These are phyloP conservation scores for Suillus ampliporus DNA, from an alignment of 768 basidiomycete genomes.

Conservation along the genomic window DNA sequence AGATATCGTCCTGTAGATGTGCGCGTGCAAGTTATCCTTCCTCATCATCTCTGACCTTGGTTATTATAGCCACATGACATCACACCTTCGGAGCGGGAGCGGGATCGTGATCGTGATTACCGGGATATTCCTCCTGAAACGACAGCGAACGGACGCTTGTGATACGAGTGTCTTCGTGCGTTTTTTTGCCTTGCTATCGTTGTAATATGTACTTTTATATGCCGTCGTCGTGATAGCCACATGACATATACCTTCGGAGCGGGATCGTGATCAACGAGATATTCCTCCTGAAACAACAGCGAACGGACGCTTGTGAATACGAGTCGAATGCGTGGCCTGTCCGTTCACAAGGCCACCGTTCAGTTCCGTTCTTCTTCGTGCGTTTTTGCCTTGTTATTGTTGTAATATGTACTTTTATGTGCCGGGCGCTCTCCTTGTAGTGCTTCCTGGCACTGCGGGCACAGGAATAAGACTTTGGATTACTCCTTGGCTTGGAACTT, in stretches of 20 bases:
- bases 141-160: conserved; percentile 27
- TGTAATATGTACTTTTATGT: not conserved
- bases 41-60: not conserved
- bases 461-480: not conserved
- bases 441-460: too few species aligned
- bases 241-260: conserved; percentile 24
- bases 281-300: conserved; percentile 19
- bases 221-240: conserved; percentile 20
- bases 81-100: conserved; percentile 19
- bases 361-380: not conserved
- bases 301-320: conserved; percentile 16
- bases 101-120: conserved; percentile 8
- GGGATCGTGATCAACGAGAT: conserved; percentile 7
- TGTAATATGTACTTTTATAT: not conserved
- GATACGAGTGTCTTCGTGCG: not conserved
- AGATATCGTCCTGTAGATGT: conserved; percentile 35
- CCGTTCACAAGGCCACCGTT: too few species aligned
- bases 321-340: too few species aligned
- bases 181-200: not conserved
- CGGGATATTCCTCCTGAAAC: conserved; percentile 18
- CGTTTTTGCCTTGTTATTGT: not conserved
- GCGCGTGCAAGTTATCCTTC: conserved; percentile 18
- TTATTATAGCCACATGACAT: conserved; percentile 24
- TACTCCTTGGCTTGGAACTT: not conserved
- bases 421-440: not conserved